These are phyloP conservation scores for Fusarium nanum DNA, from an alignment of 2,329 filamentous ascomycete genomes.

Conservation along the genomic window DNA sequence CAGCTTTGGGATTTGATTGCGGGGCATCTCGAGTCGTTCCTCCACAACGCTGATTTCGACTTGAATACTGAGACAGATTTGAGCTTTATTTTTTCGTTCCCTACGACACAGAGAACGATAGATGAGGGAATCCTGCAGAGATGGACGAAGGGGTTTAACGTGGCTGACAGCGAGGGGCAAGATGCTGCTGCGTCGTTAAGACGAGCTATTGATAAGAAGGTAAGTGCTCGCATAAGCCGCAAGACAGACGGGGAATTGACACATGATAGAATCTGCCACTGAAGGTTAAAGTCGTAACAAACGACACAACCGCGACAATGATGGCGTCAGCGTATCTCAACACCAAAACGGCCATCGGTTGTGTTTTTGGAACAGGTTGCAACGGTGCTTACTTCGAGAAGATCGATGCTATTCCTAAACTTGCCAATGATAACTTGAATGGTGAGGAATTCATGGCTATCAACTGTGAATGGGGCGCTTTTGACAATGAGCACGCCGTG, in stretches of 20 bases:
- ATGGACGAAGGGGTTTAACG: conserved; percentile 98
- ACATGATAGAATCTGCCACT: conserved; percentile 81
- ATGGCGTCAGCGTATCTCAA: conserved; percentile 98
- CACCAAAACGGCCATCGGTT: conserved; percentile 89
- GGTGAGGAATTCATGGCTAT: conserved; percentile 84
- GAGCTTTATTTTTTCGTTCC: conserved; percentile 96
- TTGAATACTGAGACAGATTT: background rate
- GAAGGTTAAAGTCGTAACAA: conserved; percentile 91
- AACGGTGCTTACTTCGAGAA: conserved; percentile 99
- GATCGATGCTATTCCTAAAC: conserved; percentile 88
- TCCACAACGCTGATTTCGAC: background rate
- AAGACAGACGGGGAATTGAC: background rate
- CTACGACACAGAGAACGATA: conserved; percentile 90
- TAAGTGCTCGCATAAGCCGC: conserved; percentile 34
- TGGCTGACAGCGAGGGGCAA: conserved; percentile 87
- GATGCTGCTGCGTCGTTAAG: conserved; percentile 92
- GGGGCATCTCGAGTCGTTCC: background rate
- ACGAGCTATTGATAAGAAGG: conserved; percentile 72
- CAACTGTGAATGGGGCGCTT: conserved; percentile 97
- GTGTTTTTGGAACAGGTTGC: conserved; percentile 98
- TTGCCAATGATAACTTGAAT: conserved; percentile 88
- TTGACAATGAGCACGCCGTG: conserved; percentile 91
- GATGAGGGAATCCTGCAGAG: conserved; percentile 91
- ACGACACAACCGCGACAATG: conserved; percentile 96
- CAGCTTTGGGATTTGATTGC: conserved; percentile 10